Percentiles rank a stretch among this genome's conserved stretches.
These are phyloP conservation scores for Cornus controversa DNA, from an alignment of 148 eudicot genomes.

Conservation along the genomic window DNA sequence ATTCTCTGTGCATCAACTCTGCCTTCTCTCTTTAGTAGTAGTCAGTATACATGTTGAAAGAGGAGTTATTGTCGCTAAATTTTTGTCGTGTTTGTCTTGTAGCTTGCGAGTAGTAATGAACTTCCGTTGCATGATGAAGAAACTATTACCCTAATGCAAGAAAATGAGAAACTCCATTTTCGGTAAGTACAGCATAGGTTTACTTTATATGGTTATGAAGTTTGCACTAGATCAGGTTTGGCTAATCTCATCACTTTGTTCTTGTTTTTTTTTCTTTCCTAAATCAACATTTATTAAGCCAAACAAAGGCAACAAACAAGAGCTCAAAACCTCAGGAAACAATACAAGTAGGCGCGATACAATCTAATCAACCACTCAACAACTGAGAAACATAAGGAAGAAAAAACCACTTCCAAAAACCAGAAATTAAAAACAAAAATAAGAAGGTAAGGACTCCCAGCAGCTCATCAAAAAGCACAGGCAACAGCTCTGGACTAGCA, in stretches of 20 bases:
- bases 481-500: no score
- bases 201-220: background rate
- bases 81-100: conserved; percentile 7
- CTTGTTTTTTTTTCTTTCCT: no score
- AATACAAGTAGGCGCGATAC: no score
- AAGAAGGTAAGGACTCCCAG: no score
- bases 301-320: no score
- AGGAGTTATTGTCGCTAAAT: background rate
- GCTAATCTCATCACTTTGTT: background rate
- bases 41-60: background rate
- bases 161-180: conserved; percentile 31
- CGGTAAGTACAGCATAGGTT: conserved; percentile 28
- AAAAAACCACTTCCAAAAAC: no score
- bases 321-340: no score
- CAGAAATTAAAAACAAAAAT: no score
- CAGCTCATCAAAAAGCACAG: no score
- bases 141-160: conserved; percentile 24
- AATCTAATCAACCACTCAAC: no score
- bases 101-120: conserved; percentile 23
- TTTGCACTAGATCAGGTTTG: background rate
- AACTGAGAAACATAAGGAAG: no score
- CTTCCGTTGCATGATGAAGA: conserved; percentile 19
- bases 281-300: no score
- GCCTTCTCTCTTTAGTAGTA: background rate
- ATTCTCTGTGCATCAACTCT: background rate